Evolutionary conservation across 2,329 filamentous ascomycete species (phyloP), one percentile per base, ranked within the genome.

Genomic region (Huntiella savannae): DNA sequence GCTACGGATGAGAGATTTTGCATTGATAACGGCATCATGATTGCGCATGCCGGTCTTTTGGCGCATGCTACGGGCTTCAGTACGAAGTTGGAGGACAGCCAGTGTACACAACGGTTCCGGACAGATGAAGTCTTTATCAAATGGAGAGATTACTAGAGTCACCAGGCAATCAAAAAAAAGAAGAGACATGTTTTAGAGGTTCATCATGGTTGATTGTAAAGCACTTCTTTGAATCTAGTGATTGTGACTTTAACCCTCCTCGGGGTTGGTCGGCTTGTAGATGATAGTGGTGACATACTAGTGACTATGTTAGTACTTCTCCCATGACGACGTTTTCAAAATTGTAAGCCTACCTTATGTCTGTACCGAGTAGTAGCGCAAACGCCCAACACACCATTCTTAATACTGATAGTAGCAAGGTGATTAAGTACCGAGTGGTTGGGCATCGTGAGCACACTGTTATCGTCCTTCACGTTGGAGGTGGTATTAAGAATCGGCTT

Each of bases 11-110:
- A 98, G 67, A 71, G 91, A 40, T 98, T 94, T 60, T 98, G 91
- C 60, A 98, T 98, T 55, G 91, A 98, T 62, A 98, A 98, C 56
- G 91, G 91, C 42, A 96, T 98, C 58, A 98, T 98, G 91, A 98
- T 98, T 65, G 91, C 91, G 1, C 88, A 98, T 61, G 91, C 91
- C 2, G 91, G 91, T 2, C 63, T 98, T 55, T 60, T 95, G 56
- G 87, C 87, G 1, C 91, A 82, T 59, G 70, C 78, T 60, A 87
- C 77, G 12, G 88, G 88, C 1, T 86, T 85, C 57, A 69, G 64
- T 50, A 95, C 86, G 1, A 64, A 71, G 5, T 59, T 96, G 40
- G 77, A 79, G 52, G 82, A 95, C 39, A 88, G 81, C 54, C 84
- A 81, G 10, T 94, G 81, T 61, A 88, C 82, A 11, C 83, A 88